Conservation (phyloP, 164 flowering plant species). For the Annona squamosa region DNA sequence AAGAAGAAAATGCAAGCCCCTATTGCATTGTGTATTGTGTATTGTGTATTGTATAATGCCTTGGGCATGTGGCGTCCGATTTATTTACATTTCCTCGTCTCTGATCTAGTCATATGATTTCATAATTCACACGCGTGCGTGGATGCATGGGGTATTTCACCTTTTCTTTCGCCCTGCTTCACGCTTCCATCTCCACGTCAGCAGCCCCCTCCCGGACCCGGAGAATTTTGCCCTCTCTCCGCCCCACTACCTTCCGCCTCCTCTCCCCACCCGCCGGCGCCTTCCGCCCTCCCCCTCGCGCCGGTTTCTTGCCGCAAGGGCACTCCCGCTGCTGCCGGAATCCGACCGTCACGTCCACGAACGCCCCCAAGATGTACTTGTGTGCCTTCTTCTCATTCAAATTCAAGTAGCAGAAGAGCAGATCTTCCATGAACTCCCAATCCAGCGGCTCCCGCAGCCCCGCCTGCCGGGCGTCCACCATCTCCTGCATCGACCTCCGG, state of each 20-base stretch:
- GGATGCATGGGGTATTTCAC: not conserved
- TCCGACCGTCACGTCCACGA: slow-evolving; percentile 43
- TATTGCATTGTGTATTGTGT: too few species aligned
- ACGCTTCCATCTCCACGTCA: not conserved
- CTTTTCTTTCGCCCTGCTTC: slow-evolving; percentile 6
- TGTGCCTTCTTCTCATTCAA: slow-evolving; percentile 61
- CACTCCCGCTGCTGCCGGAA: slow-evolving; percentile 19
- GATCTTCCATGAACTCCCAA: slow-evolving; percentile 85
- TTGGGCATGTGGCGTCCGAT: not conserved
- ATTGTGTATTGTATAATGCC: not conserved
- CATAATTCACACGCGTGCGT: not conserved
- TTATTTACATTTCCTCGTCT: not conserved
- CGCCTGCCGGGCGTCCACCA: slow-evolving; percentile 26
- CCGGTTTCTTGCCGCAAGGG: not conserved
- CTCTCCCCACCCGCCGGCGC: slow-evolving; percentile 15
- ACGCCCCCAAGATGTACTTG: slow-evolving; percentile 61
- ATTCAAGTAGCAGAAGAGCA: slow-evolving; percentile 59
- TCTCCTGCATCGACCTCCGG: slow-evolving; percentile 59
- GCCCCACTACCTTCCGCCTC: slow-evolving; percentile 10
- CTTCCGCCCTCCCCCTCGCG: slow-evolving; percentile 8
- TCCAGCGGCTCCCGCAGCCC: slow-evolving; percentile 27
- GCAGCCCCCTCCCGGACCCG: slow-evolving; percentile 1
- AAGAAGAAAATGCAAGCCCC: too few species aligned
- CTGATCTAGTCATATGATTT: not conserved
- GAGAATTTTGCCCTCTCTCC: not conserved